Evolutionary conservation across 1,139 yeast species (phyloP).

Genomic region (Pichia sp.): DNA sequence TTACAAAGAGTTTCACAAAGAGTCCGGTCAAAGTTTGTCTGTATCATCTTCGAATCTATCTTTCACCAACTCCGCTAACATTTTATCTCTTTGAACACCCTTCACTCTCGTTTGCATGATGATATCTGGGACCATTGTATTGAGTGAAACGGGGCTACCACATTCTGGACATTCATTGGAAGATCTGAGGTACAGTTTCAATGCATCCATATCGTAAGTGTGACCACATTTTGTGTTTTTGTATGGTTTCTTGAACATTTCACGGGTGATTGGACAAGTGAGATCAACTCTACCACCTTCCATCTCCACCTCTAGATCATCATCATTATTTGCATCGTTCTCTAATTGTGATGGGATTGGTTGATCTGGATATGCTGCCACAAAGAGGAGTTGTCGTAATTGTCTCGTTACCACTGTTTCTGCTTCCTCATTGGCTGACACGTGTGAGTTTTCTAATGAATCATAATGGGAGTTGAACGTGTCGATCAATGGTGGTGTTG

Average conservation of each 20-base stretch:
- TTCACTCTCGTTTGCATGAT: constrained; percentile 45
- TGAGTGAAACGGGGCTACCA: constrained; percentile 24
- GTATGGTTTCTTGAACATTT: constrained; percentile 45
- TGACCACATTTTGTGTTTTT: constrained; percentile 51
- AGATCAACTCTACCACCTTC: constrained; percentile 63
- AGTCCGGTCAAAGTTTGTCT: constrained; percentile 15
- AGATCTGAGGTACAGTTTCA: constrained; percentile 29
- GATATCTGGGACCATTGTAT: constrained; percentile 36
- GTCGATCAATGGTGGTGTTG: neutral
- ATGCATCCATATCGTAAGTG: constrained; percentile 46
- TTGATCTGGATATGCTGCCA: constrained; percentile 23
- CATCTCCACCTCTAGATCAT: constrained; percentile 40
- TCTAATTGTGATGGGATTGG: constrained; percentile 27
- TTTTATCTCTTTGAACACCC: constrained; percentile 28
- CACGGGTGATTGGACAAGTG: constrained; percentile 57
- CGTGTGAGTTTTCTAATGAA: neutral
- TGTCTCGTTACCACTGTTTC: constrained; percentile 4
- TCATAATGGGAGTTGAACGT: neutral
- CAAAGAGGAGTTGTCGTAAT: constrained; percentile 21
- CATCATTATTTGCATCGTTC: constrained; percentile 10
- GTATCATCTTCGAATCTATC: constrained; percentile 16
- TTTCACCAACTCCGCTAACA: constrained; percentile 13
- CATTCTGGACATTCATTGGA: constrained; percentile 44
- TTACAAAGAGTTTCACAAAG: neutral
- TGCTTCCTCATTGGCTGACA: neutral